Evolutionary conservation across 139 green algal species (phyloP).

Genomic region (Bryopsis sp.): DNA sequence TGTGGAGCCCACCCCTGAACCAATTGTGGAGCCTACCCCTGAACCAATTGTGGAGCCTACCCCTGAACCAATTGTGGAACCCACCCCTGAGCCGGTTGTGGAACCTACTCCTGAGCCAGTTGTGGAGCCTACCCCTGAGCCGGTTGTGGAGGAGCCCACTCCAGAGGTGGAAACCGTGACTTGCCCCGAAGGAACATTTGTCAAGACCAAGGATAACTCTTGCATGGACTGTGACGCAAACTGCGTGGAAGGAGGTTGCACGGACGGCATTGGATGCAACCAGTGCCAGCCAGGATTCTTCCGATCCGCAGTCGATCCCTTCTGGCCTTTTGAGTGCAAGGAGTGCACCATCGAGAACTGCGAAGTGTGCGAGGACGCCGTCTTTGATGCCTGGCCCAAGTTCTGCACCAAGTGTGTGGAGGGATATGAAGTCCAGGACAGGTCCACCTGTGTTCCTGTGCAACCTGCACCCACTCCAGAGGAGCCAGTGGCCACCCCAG

Average conservation of each 20-base stretch:
- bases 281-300: not conserved
- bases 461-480: too few relatives aligned
- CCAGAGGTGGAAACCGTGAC: too few relatives aligned
- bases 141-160: too few relatives aligned
- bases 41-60: too few relatives aligned
- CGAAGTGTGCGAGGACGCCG: not conserved
- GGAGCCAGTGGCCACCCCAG: too few relatives aligned
- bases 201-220: not conserved
- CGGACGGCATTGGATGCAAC: not conserved
- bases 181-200: not conserved
- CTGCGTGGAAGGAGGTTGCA: conserved; percentile 3
- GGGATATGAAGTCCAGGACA: not conserved
- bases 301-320: not conserved
- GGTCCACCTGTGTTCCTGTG: too few relatives aligned
- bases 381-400: not conserved
- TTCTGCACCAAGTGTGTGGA: not conserved
- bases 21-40: too few relatives aligned
- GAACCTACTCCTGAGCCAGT: too few relatives aligned
- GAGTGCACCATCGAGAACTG: not conserved
- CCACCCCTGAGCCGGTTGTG: too few relatives aligned
- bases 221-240: conserved; percentile 11
- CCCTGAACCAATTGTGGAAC: too few relatives aligned
- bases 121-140: too few relatives aligned
- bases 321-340: not conserved
- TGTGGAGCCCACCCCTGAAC: too few relatives aligned